Evolutionary conservation across 768 basidiomycete genomes (phyloP).

Genomic region (Lepiota brunneoincarnata): DNA sequence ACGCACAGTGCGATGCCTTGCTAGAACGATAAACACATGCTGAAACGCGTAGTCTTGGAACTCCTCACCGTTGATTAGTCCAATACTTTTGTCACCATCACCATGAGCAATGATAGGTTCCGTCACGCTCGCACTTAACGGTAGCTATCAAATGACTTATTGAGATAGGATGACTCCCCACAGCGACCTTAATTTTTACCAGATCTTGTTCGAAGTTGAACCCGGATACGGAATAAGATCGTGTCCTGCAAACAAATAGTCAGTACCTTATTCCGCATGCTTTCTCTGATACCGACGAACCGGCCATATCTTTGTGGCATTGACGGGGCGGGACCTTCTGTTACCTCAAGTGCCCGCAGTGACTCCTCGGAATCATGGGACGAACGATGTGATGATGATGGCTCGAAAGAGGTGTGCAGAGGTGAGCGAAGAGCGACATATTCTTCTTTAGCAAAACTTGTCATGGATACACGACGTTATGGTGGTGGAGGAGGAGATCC

Average conservation of each 20-base stretch:
- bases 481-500: background rate
- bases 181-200: slow-evolving; percentile 13
- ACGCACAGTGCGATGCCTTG: slow-evolving; percentile 84
- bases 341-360: slow-evolving; percentile 75
- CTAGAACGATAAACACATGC: background rate
- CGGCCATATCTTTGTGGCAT: slow-evolving; percentile 31
- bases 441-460: slow-evolving; percentile 34
- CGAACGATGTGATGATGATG: slow-evolving; percentile 35
- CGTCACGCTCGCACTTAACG: slow-evolving; percentile 72
- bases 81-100: slow-evolving; percentile 70
- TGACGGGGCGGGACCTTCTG: slow-evolving; percentile 49
- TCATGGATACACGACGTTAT: slow-evolving; percentile 30
- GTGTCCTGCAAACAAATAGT: slow-evolving; percentile 26
- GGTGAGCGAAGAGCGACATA: slow-evolving; percentile 48
- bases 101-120: slow-evolving; percentile 54
- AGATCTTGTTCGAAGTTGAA: slow-evolving; percentile 81
- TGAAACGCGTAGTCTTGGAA: background rate
- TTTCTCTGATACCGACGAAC: slow-evolving; percentile 21
- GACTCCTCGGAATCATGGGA: slow-evolving; percentile 69
- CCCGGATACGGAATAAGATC: slow-evolving; percentile 69
- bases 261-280: background rate
- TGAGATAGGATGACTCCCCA: background rate
- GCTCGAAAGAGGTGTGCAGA: slow-evolving; percentile 33
- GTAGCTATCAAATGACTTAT: slow-evolving; percentile 37
- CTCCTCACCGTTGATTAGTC: slow-evolving; percentile 68